Base-by-base conservation (phyloP, 441 rosid genomes). In the Viola pubescens region DNA sequence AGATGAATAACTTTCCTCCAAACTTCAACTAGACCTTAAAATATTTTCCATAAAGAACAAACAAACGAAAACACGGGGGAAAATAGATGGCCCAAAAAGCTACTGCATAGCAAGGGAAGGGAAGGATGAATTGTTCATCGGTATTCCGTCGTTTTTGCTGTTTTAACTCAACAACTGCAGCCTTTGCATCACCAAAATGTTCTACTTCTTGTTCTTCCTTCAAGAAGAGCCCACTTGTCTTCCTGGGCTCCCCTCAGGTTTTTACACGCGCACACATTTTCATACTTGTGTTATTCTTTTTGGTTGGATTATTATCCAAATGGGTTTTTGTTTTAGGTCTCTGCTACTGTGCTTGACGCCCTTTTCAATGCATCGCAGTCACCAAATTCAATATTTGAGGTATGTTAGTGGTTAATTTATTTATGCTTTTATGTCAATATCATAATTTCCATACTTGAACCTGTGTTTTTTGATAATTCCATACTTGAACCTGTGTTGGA, bases 161-260 rank as follows among this genome's bases (percentile, higher is more conserved):
- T 75, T 73, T 42, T 66, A 71, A 65, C 41, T 56, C 75, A 54
- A 14, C 70, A 7, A 10, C 68, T 9, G 7, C 84, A 0, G 69
- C 78, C 14, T 39, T 7, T 10, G 64, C 63, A 48, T 11, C 74
- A 7, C 41, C 81, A 26, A 26, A 26, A 26, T 26, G 34, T 26
- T 26, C 34, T 49, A 51, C 81, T 49, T 54, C 81, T 37, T 67
- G 83, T 63, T 52, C 79, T 61, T 8, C 76, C 53, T 74, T 82
- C 37, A 83, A 73, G 82, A 89, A 84, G 77, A 89, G 81, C 68
- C 72, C 90, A 5, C 84, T 89, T 46, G 84, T 89, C 73, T 89
- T 92, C 82, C 59, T 92, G 61, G 98, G 97, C 64, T 85, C 98
- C 71, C 97, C 98, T 68, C 78, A 87, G 87, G 98, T 85, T 9